Evolutionary conservation across 441 rosid species (phyloP).

Genomic region (Isatis lusitanica): DNA sequence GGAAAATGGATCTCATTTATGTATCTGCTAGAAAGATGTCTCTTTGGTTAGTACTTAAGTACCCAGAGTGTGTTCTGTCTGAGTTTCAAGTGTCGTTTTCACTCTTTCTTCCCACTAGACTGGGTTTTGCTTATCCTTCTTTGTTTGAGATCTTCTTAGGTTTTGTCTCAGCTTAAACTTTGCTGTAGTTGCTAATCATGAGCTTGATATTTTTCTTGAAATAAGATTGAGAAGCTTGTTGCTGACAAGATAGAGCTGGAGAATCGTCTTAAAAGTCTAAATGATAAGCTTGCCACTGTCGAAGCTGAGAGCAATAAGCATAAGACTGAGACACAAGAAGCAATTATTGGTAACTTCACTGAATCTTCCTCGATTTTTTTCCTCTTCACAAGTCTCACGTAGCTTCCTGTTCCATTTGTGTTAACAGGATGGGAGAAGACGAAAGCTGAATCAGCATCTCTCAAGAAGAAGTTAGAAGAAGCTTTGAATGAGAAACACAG

Average conservation of each 20-base stretch:
- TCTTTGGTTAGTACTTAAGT: neutral
- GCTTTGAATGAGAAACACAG: slow-evolving; percentile 49
- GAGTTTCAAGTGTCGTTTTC: neutral
- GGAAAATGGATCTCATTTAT: neutral
- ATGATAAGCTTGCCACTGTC: slow-evolving; percentile 55
- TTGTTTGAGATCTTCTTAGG: neutral
- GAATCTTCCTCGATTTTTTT: neutral
- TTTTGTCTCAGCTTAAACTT: neutral
- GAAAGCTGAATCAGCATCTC: slow-evolving; percentile 54
- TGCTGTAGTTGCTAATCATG: slow-evolving; percentile 13
- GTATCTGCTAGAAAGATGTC: neutral
- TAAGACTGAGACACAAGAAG: slow-evolving; percentile 55
- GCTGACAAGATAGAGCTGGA: slow-evolving; percentile 56
- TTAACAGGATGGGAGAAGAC: slow-evolving; percentile 60
- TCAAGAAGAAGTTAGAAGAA: slow-evolving; percentile 58
- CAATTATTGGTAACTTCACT: slow-evolving; percentile 50
- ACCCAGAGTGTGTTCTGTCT: slow-evolving; percentile 1
- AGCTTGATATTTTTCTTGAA: slow-evolving; percentile 11
- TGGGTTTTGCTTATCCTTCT: neutral
- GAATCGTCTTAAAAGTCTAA: slow-evolving; percentile 48
- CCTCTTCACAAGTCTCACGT: neutral
- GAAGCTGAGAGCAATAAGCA: slow-evolving; percentile 54
- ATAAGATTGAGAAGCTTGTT: slow-evolving; percentile 47
- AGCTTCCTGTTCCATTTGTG: slow-evolving; percentile 6
- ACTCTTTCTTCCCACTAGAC: neutral